Evolutionary conservation across 2,329 filamentous ascomycete genomes (phyloP), one percentile per base, ranked within the genome.

Genomic region (Paraconiothyrium brasiliense): DNA sequence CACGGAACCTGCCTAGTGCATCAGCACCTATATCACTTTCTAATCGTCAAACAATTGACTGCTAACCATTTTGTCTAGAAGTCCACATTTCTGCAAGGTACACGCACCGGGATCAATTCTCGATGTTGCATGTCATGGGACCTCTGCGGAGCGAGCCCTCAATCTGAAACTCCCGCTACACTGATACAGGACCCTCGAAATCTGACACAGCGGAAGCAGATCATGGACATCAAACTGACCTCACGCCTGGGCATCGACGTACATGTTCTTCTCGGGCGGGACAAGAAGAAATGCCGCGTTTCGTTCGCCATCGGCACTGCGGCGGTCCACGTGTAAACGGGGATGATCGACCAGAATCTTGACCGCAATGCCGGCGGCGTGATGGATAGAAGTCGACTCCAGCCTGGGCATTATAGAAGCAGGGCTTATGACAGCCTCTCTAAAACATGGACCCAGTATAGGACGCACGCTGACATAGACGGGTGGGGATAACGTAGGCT

Each of bases 181-280:
- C 69, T 77, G 75, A 76, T 70, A 78, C 76, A 71, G 62, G 37
- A 61, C 63, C 54, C 63, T 61, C 60, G 34, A 63, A 66, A 68
- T 75, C 73, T 76, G 73, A 76, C 63, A 72, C 74, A 70, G 62
- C 65, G 65, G 68, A 67, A 70, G 73, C 59, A 69, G 73, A 77
- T 74, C 72, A 62, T 64, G 69, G 59, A 64, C 67, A 67, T 71
- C 66, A 74, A 74, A 74, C 71, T 67, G 60, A 56, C 43, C 56
- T 59, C 59, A 49, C 58, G 58, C 46, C 61, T 58, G 63, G 62
- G 62, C 64, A 50, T 49, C 46, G 35, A 52, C 22, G 16, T 24
- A 30, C 22, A 52, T 7, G 46, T 54, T 56, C 47, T 54, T 62
- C 58, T 62, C 48, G 48, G 54, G 51, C n/a, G 39, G 51, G 39